Conservation (phyloP, 2,329 filamentous ascomycete species). For the Neospermospora avenae region DNA sequence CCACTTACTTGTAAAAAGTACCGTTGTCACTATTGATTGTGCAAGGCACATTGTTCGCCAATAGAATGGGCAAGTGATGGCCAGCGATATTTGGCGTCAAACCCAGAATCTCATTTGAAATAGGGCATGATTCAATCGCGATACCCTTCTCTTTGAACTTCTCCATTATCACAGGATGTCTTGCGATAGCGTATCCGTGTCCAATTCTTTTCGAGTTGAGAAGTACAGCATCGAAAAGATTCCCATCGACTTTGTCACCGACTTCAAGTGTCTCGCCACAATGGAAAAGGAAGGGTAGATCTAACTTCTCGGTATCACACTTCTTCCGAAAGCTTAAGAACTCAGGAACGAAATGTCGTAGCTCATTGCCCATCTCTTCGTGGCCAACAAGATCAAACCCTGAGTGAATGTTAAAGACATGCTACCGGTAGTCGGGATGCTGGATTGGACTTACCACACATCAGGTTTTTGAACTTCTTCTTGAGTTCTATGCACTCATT, state of each 20-base stretch:
- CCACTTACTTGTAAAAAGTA: slow-evolving; percentile 62
- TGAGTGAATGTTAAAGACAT: slow-evolving; percentile 30
- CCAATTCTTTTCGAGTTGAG: slow-evolving; percentile 68
- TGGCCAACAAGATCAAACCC: slow-evolving; percentile 68
- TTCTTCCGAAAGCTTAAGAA: slow-evolving; percentile 53
- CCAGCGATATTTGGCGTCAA: slow-evolving; percentile 63
- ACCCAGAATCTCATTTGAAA: slow-evolving; percentile 73
- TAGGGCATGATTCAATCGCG: slow-evolving; percentile 73
- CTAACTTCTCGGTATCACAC: slow-evolving; percentile 46
- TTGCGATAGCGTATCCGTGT: slow-evolving; percentile 67
- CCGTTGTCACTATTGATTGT: slow-evolving; percentile 74
- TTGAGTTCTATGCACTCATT: slow-evolving; percentile 62
- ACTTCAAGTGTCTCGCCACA: slow-evolving; percentile 71
- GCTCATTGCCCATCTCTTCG: slow-evolving; percentile 62
- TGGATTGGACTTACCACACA: slow-evolving; percentile 52
- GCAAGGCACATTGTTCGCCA: slow-evolving; percentile 72
- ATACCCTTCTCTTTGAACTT: slow-evolving; percentile 61
- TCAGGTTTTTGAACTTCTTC: slow-evolving; percentile 51
- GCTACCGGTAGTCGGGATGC: no score
- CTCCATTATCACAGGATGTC: slow-evolving; percentile 64
- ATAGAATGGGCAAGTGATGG: slow-evolving; percentile 63
- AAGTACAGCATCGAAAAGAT: slow-evolving; percentile 65
- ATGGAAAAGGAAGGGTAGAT: slow-evolving; percentile 73
- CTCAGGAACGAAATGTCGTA: slow-evolving; percentile 52
- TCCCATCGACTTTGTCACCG: slow-evolving; percentile 62